A percentile compares a stretch with the other conserved stretches of the same genome.
phyloP scores from a whole-genome alignment of 2,329 filamentous ascomycete species.

The Phialemoniopsis sp. region DNA sequence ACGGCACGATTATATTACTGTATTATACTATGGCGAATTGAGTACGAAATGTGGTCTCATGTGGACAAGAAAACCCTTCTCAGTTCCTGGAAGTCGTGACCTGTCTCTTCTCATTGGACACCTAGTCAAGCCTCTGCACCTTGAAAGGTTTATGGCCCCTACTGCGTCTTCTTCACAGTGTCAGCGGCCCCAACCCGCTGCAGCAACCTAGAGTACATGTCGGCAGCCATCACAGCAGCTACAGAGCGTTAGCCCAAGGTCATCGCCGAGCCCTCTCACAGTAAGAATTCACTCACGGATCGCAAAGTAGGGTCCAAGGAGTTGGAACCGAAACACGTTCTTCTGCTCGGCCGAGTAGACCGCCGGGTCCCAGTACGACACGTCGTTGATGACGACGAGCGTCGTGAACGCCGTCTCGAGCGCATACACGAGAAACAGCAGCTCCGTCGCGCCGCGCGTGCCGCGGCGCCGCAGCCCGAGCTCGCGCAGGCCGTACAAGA shows the following conservation, averaged over 20 bases:
- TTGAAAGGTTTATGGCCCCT: too few species aligned
- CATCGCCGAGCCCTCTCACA: not conserved
- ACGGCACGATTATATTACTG: not conserved
- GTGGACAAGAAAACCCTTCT: too few species aligned
- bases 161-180: conserved; percentile 36
- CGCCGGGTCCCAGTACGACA: conserved; percentile 41
- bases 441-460: conserved; percentile 36
- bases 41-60: conserved; percentile 1
- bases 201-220: conserved; percentile 51
- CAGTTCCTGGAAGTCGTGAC: too few species aligned
- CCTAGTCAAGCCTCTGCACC: too few species aligned
- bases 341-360: conserved; percentile 40
- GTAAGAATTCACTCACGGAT: conserved; percentile 42
- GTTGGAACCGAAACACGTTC: conserved; percentile 37
- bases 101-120: too few species aligned
- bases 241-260: not conserved
- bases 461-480: conserved; percentile 21
- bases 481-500: conserved; percentile 38
- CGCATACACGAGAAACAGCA: conserved; percentile 47
- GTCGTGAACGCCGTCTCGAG: conserved; percentile 48
- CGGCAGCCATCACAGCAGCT: conserved; percentile 46
- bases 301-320: conserved; percentile 47
- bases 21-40: not conserved
- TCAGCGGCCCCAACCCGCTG: conserved; percentile 29
- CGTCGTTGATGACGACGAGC: conserved; percentile 44